Evolutionary conservation across 495 filamentous ascomycete genomes (phyloP), one percentile per base, ranked within the genome.

Genomic region (Hyaloscypha finlandica): DNA sequence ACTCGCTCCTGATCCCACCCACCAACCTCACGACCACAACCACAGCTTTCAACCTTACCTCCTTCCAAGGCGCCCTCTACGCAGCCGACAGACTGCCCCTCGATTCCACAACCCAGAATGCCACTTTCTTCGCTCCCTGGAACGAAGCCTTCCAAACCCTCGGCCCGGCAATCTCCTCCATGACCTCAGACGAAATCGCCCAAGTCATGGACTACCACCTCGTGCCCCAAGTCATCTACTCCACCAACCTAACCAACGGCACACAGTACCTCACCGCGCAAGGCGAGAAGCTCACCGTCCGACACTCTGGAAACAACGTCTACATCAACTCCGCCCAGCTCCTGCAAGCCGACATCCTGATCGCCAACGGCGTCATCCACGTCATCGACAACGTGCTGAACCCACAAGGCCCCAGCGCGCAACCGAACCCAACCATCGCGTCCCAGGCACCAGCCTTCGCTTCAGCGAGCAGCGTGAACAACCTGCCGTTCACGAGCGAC

Each of bases 321-420:
- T 83, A 76, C 64, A 76, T 80, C 66, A 81, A 85, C 73, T 74
- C 74, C 11, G 83, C 88, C 0, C 77, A 81, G 63, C 77, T 92
- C n/a, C 68, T 88, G 11, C 74, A 76, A 35, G 67, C 85, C 3
- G 82, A 92, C 72, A 75, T 92, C 4, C 79, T 93, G 0, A 70
- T 89, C 57, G 77, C 77, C 25, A 90, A 90, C 59, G 90, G 90
- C 65, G 89, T 92, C 11, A 75, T 91, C 6, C 89, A 92, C 71
- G 75, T 90, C 35, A 83, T 90, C 66, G 85, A 90, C 68, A 70
- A 71, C 33, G 69, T 74, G 8, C 57, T 74, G 3, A 74, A 74
- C 45, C 71, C 69, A 1, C 32, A 56, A 14, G 69, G 61, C 8
- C 59, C 69, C 2, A 37, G 59, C 31, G 66, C 64, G 4, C n/a